Base-by-base conservation (phyloP, 148 eudicot genomes). In the Chenopodium album region DNA sequence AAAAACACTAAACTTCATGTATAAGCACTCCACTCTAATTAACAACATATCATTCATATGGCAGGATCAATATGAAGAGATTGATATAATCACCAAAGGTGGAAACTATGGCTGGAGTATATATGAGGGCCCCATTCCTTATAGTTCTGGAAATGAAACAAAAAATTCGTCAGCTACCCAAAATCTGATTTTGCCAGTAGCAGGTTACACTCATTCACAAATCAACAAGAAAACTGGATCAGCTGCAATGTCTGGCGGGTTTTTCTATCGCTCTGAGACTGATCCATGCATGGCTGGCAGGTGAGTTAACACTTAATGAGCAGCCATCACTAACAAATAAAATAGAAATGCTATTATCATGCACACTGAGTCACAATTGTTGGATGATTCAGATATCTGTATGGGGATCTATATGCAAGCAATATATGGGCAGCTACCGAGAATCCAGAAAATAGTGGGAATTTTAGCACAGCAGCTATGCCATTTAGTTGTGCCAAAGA, bases 61-160 rank as follows among this genome's bases (percentile, higher is more conserved):
- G 84, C 79, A 95, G 99, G 92, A 95, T 88, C 83, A 22, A 80
- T 95, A 95, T 75, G 99, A 95, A 88, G 98, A 95, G 79, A 93
- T 93, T 10, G 92, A 95, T 84, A 26, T 93, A 14, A 88, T 94
- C 70, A 92, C 98, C 13, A 95, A 94, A 83, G 99, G 92, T 2
- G 98, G 98, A 81, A 95, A 95, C 87, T 95, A 93, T 16, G 99
- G 99, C 23, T 95, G 99, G 99, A 76, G 89, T 20, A 71, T 84
- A 14, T 93, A 80, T 66, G 98, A 93, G 88, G 98, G 98, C 50
- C 94, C 94, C 50, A 81, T 89, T 59, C 68, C 48, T 41, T 85
- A 66, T 23, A 71, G 74, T 70, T 70, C 89, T 31, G 77, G 79
- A 44, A 78, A 87, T 29, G 77, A 72, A 22, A 68, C 79, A 37